A percentile compares a stretch with the other conserved stretches of the same genome.
Evolutionary conservation across 495 filamentous ascomycete genomes (phyloP).

Genomic region (Penicillium soppii): DNA sequence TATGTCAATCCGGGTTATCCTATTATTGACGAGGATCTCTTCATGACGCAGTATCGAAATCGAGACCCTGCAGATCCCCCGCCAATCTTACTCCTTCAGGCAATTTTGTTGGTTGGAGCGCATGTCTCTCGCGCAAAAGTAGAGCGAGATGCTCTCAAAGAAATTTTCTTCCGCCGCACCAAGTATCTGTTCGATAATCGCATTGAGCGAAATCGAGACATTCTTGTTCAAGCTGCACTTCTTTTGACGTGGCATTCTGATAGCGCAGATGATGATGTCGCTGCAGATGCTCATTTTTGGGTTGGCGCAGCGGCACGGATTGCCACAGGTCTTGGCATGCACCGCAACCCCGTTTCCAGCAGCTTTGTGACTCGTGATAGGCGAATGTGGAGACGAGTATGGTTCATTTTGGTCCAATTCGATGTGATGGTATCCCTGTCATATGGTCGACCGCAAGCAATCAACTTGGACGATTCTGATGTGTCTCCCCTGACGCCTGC

Average conservation of each 20-base stretch:
- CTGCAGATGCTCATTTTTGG: slow-evolving; percentile 51
- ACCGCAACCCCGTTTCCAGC: slow-evolving; percentile 46
- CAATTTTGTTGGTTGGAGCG: slow-evolving; percentile 45
- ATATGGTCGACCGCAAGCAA: slow-evolving; percentile 49
- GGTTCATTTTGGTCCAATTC: slow-evolving; percentile 49
- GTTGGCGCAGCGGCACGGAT: slow-evolving; percentile 48
- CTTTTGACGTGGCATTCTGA: slow-evolving; percentile 51
- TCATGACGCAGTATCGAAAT: slow-evolving; percentile 49
- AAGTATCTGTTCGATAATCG: slow-evolving; percentile 50
- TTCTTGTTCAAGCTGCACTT: slow-evolving; percentile 46
- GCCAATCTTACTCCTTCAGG: slow-evolving; percentile 44
- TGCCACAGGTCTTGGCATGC: slow-evolving; percentile 50
- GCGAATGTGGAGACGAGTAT: slow-evolving; percentile 48
- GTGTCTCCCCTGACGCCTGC: slow-evolving; percentile 41
- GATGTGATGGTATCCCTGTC: slow-evolving; percentile 50
- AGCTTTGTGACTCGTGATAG: slow-evolving; percentile 43
- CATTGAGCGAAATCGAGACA: slow-evolving; percentile 51
- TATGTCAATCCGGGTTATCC: slow-evolving; percentile 47
- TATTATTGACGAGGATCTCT: slow-evolving; percentile 46
- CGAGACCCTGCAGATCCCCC: slow-evolving; percentile 45
- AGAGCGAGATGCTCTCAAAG: slow-evolving; percentile 45
- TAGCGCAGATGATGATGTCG: slow-evolving; percentile 46
- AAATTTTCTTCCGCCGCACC: slow-evolving; percentile 48
- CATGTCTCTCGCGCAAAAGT: slow-evolving; percentile 42
- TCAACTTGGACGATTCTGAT: slow-evolving; percentile 51